phyloP scores from a whole-genome alignment of 352 stramenopile genomes.

The Pythium brassicae region DNA sequence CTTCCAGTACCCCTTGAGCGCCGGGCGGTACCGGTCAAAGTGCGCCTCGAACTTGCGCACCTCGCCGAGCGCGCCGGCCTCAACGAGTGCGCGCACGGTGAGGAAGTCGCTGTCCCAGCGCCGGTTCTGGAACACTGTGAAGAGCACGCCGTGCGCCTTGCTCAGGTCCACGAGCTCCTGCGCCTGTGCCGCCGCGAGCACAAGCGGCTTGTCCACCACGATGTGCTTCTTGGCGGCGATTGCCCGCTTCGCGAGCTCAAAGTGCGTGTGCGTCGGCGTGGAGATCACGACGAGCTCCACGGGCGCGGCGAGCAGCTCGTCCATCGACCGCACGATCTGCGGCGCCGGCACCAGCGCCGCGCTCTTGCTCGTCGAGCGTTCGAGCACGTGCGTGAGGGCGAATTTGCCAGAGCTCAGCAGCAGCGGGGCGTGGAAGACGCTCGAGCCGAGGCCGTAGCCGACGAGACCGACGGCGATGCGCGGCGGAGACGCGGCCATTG shows the following conservation, averaged over 20 bases:
- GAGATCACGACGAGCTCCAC: constrained; percentile 72
- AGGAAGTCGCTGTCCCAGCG: constrained; percentile 77
- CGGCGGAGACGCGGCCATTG: background rate
- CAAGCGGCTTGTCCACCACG: constrained; percentile 74
- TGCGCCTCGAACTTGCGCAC: constrained; percentile 56
- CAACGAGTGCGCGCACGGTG: constrained; percentile 45
- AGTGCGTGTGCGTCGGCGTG: constrained; percentile 69
- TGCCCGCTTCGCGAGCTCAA: constrained; percentile 65
- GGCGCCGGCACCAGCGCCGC: constrained; percentile 32
- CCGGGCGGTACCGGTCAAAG: constrained; percentile 64
- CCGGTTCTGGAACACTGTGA: constrained; percentile 77
- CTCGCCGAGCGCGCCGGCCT: constrained; percentile 41
- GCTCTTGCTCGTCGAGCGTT: constrained; percentile 69
- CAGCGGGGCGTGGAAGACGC: constrained; percentile 71
- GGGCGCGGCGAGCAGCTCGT: constrained; percentile 50
- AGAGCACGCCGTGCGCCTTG: constrained; percentile 47
- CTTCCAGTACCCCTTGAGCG: constrained; percentile 79
- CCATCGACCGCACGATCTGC: constrained; percentile 67
- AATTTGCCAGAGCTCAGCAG: constrained; percentile 56
- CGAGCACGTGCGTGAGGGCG: constrained; percentile 71
- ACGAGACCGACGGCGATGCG: constrained; percentile 61
- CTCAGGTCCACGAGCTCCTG: constrained; percentile 44
- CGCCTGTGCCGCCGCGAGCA: constrained; percentile 46
- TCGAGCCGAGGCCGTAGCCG: constrained; percentile 65
- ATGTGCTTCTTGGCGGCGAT: constrained; percentile 73